These are phyloP conservation scores for Leptodermis oblonga DNA, from an alignment of 257 asterid genomes.

Conservation along the genomic window DNA sequence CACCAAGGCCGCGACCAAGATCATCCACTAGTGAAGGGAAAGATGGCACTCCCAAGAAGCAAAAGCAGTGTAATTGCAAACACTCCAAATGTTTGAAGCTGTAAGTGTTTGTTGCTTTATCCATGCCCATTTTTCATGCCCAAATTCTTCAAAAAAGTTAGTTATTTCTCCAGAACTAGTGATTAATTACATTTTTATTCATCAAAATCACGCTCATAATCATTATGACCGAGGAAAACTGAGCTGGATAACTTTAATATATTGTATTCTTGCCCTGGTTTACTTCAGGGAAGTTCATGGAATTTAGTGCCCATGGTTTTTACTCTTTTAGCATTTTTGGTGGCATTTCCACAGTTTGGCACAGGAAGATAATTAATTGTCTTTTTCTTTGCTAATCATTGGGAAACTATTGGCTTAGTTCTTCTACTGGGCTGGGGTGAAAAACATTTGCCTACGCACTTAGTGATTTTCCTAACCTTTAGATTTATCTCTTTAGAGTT, in stretches of 20 bases:
- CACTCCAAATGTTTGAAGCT: constrained; percentile 90
- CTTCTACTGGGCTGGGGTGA: neutral
- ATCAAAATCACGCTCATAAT: neutral
- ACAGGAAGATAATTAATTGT: neutral
- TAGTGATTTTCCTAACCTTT: neutral
- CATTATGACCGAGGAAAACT: neutral
- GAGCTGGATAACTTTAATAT: neutral
- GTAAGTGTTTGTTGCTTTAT: constrained; percentile 47
- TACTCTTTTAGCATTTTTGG: neutral
- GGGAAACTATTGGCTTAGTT: neutral
- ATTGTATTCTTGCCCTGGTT: neutral
- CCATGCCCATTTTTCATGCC: constrained; percentile 5
- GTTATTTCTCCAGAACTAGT: neutral
- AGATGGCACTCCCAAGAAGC: constrained; percentile 95
- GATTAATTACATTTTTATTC: no score
- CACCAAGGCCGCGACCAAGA: constrained; percentile 74
- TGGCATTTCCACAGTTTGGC: neutral
- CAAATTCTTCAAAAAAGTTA: neutral
- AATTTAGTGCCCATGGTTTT: neutral
- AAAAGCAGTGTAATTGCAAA: constrained; percentile 93
- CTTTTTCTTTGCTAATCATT: neutral
- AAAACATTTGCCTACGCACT: neutral
- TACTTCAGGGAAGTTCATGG: neutral
- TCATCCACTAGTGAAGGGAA: constrained; percentile 54
- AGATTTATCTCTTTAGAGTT: neutral